Conservation (phyloP, 352 stramenopile species). For the Phytophthora sp. region DNA sequence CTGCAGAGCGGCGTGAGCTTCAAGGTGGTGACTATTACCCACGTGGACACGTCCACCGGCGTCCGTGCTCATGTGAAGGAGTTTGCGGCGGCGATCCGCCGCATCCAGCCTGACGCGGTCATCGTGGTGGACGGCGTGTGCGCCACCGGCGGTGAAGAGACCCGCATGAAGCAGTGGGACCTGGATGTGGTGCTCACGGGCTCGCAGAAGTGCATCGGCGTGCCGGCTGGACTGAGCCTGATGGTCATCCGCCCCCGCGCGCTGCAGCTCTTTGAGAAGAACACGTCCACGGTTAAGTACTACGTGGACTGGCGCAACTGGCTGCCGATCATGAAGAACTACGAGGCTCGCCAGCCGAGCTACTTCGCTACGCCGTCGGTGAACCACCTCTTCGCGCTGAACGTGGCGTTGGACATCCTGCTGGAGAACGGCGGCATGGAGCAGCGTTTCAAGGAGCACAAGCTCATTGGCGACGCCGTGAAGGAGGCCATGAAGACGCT, state of each 20-base stretch:
- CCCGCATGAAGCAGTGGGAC: conserved; percentile 85
- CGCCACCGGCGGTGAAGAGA: conserved; percentile 71
- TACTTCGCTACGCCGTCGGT: conserved; percentile 84
- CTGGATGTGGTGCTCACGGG: conserved; percentile 80
- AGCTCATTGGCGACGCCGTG: conserved; percentile 58
- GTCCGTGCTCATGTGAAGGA: conserved; percentile 67
- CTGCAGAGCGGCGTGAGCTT: conserved; percentile 50
- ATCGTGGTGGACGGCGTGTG: conserved; percentile 79
- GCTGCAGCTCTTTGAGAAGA: conserved; percentile 67
- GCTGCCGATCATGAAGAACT: conserved; percentile 87
- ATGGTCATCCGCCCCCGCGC: conserved; percentile 73
- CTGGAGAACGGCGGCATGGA: conserved; percentile 81
- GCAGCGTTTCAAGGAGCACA: conserved; percentile 75
- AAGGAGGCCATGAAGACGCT: conserved; percentile 74
- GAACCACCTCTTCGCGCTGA: conserved; percentile 80
- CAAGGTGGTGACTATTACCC: conserved; percentile 78
- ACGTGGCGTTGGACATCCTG: conserved; percentile 70
- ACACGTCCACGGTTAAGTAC: conserved; percentile 62
- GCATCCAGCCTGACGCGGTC: conserved; percentile 63
- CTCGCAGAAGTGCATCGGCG: conserved; percentile 80
- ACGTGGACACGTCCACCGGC: conserved; percentile 82
- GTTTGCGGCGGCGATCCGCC: conserved; percentile 59
- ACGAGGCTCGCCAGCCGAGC: conserved; percentile 72
- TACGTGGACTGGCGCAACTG: conserved; percentile 85
- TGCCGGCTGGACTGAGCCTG: conserved; percentile 71